Conservation (phyloP, 2,329 filamentous ascomycete species). For the Xylaria sp. region DNA sequence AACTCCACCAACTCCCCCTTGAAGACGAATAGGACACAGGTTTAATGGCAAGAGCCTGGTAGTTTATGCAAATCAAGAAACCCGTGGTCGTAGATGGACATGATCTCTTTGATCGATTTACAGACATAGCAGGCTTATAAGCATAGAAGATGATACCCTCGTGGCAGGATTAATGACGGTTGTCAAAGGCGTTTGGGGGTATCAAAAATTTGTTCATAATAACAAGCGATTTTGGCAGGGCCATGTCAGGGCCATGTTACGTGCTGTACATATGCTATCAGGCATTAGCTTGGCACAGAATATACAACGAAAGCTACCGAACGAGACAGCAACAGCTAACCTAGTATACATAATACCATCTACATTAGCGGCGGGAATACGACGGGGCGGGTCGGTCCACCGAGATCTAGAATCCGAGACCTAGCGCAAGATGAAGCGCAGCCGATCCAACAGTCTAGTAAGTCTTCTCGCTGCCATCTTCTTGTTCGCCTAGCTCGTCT, state of each 20-base stretch:
- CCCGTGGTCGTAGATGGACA: constrained; percentile 3
- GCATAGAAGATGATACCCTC: constrained; percentile 36
- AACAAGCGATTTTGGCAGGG: not conserved
- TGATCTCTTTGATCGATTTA: constrained; percentile 4
- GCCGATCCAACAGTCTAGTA: not conserved
- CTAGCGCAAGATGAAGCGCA: not conserved
- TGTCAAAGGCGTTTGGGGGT: constrained; percentile 9
- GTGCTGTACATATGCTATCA: constrained; percentile 6
- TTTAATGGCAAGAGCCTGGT: constrained; percentile 1
- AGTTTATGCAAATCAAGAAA: not conserved
- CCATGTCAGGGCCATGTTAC: constrained; percentile 3
- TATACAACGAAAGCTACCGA: constrained; percentile 2
- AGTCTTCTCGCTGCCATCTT: not conserved
- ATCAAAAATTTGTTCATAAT: constrained; percentile 12
- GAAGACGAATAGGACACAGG: not conserved
- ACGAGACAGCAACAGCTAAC: not conserved
- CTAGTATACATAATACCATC: not conserved
- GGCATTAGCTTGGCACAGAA: not conserved
- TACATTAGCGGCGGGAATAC: constrained; percentile 10
- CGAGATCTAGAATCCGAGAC: not conserved
- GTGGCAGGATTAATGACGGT: constrained; percentile 21
- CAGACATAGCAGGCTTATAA: constrained; percentile 19
- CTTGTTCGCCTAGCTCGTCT: not conserved
- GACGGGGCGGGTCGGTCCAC: constrained; percentile 1
- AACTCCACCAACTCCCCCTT: constrained; percentile 28